Conservation (phyloP, 129 eudicot genomes). For the Flaveria sonorensis region DNA sequence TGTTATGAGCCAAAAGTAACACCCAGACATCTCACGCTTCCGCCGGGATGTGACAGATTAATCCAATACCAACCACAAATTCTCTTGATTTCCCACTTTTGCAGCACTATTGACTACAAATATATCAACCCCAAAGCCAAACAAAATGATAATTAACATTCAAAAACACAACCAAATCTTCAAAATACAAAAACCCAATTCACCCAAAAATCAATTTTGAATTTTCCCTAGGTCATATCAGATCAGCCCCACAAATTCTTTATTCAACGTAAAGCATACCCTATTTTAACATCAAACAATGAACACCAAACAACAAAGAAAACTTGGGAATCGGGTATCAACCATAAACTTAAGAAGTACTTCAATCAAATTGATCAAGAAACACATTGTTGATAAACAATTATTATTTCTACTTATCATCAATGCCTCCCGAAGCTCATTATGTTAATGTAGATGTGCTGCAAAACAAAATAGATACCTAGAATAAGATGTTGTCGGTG, state of each 20-base stretch:
- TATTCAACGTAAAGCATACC: slow-evolving; percentile 28
- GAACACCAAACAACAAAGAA: background rate
- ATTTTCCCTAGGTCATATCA: slow-evolving; percentile 17
- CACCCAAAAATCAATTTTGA: slow-evolving; percentile 16
- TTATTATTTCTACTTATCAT: no score
- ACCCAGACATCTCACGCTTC: no score
- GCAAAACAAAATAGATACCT: no score
- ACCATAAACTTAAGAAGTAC: background rate
- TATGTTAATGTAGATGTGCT: no score
- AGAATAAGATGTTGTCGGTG: no score
- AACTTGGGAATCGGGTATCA: background rate
- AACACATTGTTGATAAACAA: slow-evolving; percentile 28
- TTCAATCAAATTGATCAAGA: slow-evolving; percentile 21
- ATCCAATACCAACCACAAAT: slow-evolving; percentile 17
- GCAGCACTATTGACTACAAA: slow-evolving; percentile 13
- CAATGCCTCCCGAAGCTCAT: no score
- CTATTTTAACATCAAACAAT: background rate
- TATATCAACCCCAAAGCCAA: background rate
- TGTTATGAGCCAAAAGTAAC: no score
- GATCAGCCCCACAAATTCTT: slow-evolving; percentile 37
- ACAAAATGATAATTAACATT: background rate
- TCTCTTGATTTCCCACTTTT: slow-evolving; percentile 24
- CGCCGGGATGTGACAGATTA: no score
- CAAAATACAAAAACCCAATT: background rate
- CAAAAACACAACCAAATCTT: background rate